Base-by-base conservation (phyloP, 768 basidiomycete species). In the Kwoniella bestiolae region DNA sequence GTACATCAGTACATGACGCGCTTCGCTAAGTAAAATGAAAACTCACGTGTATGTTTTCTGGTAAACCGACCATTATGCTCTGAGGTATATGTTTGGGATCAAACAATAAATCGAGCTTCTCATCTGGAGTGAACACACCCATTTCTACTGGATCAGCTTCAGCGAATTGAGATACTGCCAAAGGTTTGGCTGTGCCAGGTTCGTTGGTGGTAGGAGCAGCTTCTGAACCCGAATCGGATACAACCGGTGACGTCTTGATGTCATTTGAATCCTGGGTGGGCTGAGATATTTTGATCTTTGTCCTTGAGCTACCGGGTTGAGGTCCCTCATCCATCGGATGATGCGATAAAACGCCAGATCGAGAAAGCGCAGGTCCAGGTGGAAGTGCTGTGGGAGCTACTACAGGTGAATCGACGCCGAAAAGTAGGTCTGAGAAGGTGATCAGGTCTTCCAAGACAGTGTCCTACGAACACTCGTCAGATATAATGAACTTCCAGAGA, bases 361-460 rank as follows among this genome's bases (percentile, higher is more conserved):
- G 57, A 1, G 73, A 68, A 7, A 75, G 60, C 12, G 74, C 72
- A 0, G 73, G 69, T 14, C 73, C 73, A 5, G 73, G 70, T 16
- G 77, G 74, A 2, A 73, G 61, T 7, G 60, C 25, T 6, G 58
- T 57, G 0, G 72, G 74, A 14, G 69, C 71, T 32, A 57, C 55
- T 1, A 51, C 46, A 8, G 69, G 65, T 9, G 65, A 65, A 5
- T 72, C 72, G 38, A 58, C 59, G 23, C 67, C 66, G 60, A 80
- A 80, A 0, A 80, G 75, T 68, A 86, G 79, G 61, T 85, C 83
- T 0, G 87, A 85, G 77, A 91, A 85, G 25, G 83, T 85, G 70
- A 96, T 92, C 31, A 96, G 81, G 77, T 94, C 91, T 77, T 94
- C 93, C 86, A 94, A 89, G 16, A 94, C 81, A 0, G 86, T 85